These are phyloP conservation scores for Malus orientalis DNA, from an alignment of 306 rosid species.

Conservation along the genomic window DNA sequence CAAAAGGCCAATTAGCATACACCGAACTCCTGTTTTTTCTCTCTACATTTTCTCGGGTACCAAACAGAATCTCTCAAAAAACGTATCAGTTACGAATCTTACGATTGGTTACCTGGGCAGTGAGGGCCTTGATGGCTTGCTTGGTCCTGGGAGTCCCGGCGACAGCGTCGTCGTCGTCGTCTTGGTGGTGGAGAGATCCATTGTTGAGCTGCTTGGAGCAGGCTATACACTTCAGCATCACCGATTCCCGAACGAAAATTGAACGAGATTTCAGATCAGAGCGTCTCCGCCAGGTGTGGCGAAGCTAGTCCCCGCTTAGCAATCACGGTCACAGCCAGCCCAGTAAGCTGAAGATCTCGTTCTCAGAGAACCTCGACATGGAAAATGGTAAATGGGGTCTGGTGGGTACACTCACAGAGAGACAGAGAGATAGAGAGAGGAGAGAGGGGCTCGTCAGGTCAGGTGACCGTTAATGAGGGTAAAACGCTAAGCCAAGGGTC, in stretches of 20 bases:
- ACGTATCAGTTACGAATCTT: background rate
- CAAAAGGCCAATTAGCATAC: background rate
- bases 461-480: slow-evolving; percentile 27
- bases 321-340: background rate
- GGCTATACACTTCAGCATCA: slow-evolving; percentile 90
- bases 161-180: slow-evolving; percentile 59
- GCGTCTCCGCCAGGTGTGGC: background rate
- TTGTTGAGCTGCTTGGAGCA: slow-evolving; percentile 84
- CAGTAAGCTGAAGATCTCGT: background rate
- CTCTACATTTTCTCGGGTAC: slow-evolving; percentile 16
- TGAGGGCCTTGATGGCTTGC: slow-evolving; percentile 82
- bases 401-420: background rate
- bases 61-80: slow-evolving; percentile 2
- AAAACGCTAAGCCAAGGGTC: background rate
- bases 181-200: slow-evolving; percentile 76
- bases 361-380: background rate
- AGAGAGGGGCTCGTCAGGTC: background rate
- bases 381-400: background rate
- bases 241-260: slow-evolving; percentile 10
- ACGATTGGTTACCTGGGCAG: slow-evolving; percentile 64
- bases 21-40: background rate
- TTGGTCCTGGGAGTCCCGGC: slow-evolving; percentile 66
- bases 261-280: background rate
- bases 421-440: background rate
- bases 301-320: background rate